A percentile compares a stretch with the other conserved stretches of the same genome.
These are phyloP conservation scores for Aspergillus arachidicola DNA, from an alignment of 2,329 filamentous ascomycete genomes.

Conservation along the genomic window DNA sequence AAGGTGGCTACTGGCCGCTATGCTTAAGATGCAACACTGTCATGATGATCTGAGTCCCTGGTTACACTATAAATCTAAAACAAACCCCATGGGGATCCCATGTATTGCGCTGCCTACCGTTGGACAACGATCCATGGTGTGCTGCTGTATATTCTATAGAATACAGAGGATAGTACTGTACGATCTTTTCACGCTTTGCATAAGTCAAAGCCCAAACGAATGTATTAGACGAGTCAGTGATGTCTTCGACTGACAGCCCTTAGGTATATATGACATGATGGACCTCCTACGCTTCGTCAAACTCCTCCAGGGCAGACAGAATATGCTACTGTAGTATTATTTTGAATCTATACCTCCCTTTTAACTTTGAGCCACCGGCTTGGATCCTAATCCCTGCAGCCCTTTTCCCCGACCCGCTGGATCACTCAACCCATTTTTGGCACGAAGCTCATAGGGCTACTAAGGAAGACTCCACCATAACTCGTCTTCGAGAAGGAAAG, in stretches of 20 bases:
- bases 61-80: not conserved
- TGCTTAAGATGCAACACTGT: not conserved
- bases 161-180: not conserved
- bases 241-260: not conserved
- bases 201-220: not conserved
- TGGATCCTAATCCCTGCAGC: not conserved
- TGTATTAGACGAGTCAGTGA: not conserved
- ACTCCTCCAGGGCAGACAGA: no score
- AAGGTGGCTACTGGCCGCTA: not conserved
- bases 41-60: not conserved
- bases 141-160: not conserved
- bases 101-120: not conserved
- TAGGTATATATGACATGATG: not conserved
- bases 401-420: not conserved
- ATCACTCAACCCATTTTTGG: not conserved
- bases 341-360: not conserved
- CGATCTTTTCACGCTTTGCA: not conserved
- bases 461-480: not conserved
- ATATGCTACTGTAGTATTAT: not conserved
- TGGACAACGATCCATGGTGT: not conserved
- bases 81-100: not conserved
- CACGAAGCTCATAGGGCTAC: not conserved
- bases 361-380: not conserved
- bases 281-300: no score
- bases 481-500: not conserved